Conservation (phyloP, 768 basidiomycete species). For the Xerocomellus chrysenteron region DNA sequence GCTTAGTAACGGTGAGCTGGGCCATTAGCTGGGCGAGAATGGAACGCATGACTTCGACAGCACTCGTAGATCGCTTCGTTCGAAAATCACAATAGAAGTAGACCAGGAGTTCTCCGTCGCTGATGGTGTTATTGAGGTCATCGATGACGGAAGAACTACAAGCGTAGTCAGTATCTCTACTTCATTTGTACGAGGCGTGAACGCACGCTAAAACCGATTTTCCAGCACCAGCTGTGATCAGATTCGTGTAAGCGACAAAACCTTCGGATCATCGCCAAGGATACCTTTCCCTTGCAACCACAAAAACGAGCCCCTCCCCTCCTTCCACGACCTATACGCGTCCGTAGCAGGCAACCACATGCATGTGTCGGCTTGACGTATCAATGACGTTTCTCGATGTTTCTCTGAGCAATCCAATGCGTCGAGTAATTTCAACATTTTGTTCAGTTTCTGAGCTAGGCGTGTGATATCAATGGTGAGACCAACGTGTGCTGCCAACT, state of each 20-base stretch:
- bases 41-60: slow-evolving; percentile 10
- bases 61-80: neutral
- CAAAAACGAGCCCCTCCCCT: neutral
- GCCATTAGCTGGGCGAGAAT: slow-evolving; percentile 8
- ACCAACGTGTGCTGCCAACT: too few species aligned
- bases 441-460: neutral
- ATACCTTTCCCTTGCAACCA: slow-evolving; percentile 19
- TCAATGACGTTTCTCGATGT: neutral
- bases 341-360: slow-evolving; percentile 2
- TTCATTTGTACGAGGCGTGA: too few species aligned
- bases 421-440: neutral
- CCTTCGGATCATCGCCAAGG: too few species aligned
- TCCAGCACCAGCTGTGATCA: too few species aligned
- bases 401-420: neutral
- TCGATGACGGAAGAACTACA: too few species aligned
- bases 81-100: slow-evolving; percentile 23
- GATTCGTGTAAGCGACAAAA: too few species aligned
- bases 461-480: neutral
- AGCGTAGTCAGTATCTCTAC: too few species aligned
- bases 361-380: slow-evolving; percentile 10
- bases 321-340: slow-evolving; percentile 1
- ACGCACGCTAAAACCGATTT: too few species aligned
- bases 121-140: neutral
- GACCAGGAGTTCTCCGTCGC: neutral
- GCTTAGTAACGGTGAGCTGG: neutral